Conservation (phyloP, 1,284 basidiomycete species). For the Testicularia cyperi region DNA sequence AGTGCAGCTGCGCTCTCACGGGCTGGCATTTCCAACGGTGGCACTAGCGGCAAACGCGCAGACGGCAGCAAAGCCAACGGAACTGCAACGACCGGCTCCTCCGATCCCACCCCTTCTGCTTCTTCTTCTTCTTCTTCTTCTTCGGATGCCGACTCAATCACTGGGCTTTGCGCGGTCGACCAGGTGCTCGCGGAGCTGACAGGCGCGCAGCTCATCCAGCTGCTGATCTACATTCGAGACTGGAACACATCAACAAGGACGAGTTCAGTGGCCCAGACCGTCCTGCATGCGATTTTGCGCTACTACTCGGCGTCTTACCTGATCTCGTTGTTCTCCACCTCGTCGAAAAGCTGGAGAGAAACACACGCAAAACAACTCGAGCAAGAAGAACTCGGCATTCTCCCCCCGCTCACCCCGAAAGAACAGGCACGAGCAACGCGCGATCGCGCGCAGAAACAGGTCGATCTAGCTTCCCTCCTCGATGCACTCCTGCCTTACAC, state of each 20-base stretch:
- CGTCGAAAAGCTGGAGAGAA: constrained; percentile 3
- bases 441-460: constrained; percentile 64
- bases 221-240: constrained; percentile 79
- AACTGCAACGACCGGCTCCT: neutral
- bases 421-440: constrained; percentile 21
- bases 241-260: constrained; percentile 93
- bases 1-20: neutral
- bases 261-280: constrained; percentile 78
- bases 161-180: constrained; percentile 48
- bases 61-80: neutral
- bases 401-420: constrained; percentile 1
- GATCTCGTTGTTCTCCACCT: constrained; percentile 68
- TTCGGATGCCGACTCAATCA: constrained; percentile 42
- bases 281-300: constrained; percentile 80
- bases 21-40: neutral
- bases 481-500: constrained; percentile 90
- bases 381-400: constrained; percentile 22
- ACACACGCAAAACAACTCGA: constrained; percentile 9
- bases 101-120: too few relatives aligned
- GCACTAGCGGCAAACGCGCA: too few relatives aligned
- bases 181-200: constrained; percentile 74
- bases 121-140: too few relatives aligned
- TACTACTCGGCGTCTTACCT: constrained; percentile 74
- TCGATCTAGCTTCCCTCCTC: constrained; percentile 67
- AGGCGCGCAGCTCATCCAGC: constrained; percentile 73